Evolutionary conservation across 148 eudicot species (phyloP), one percentile per base, ranked within the genome.

Genomic region (Vaccinium myrtillus): DNA sequence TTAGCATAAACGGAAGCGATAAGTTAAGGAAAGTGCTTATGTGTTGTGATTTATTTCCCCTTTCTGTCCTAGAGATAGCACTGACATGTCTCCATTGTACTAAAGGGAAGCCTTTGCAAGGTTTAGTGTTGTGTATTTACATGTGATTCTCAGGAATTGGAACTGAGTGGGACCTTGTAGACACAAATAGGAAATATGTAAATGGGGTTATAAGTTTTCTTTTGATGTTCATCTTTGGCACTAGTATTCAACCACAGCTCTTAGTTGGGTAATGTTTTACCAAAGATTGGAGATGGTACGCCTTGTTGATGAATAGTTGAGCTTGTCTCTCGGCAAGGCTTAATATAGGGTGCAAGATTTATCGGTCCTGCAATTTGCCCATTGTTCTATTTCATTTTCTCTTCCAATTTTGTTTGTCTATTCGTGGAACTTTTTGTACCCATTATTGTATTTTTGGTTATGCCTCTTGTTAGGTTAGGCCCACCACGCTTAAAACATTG

Each of bases 131-230:
- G n/a, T n/a, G 84, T 32, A 78, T 21, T 84, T 27, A 46, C 49
- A 53, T 23, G 55, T 23, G 32, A 36, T 75, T 11, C 73, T 39
- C 25, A 32, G 51, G 82, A 79, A 85, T 51, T 63, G 73, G 77
- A 30, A 39, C 71, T 25, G 71, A 65, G 30, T 67, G 25, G 81
- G 84, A 84, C 51, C 81, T 70, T 89, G 90, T 87, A 86, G 61
- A 82, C 79, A 67, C 70, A n/a, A 63, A n/a, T 63, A n/a, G 70
- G 30, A 30, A 30, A 30, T 32, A 32, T 32, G 30, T 30, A 30
- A 30, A 63, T 63, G 65, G 81, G 70, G 4, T 63, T 61, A 7
- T 8, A 21, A 3, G 25, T 61, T 21, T 61, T 3, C 25, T 61
- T 61, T 61, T 8, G 10, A 21, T 61, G 27, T 61, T 61, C 8